phyloP scores from a whole-genome alignment of 352 stramenopile species.

The Phytophthora agathidicida region DNA sequence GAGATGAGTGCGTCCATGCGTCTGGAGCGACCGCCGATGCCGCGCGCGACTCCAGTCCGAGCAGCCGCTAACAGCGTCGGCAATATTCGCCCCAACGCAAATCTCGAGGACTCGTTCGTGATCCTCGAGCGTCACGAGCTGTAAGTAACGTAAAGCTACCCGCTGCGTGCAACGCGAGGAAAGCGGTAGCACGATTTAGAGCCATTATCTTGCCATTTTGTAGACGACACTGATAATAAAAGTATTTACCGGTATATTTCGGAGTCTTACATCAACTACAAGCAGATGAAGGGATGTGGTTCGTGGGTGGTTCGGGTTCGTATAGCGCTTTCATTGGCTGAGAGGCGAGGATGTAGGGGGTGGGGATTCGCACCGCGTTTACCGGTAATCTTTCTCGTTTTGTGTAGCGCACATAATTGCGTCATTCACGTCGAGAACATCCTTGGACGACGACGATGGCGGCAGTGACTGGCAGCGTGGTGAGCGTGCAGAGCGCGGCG shows the following conservation, averaged over 20 bases:
- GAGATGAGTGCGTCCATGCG: constrained; percentile 79
- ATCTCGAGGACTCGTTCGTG: constrained; percentile 78
- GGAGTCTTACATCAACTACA: too few relatives aligned
- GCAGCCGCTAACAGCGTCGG: constrained; percentile 12
- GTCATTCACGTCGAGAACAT: too few relatives aligned
- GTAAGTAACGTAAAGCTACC: constrained; percentile 10
- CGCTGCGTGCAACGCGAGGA: neutral
- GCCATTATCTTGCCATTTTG: constrained; percentile 27
- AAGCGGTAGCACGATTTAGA: too few relatives aligned
- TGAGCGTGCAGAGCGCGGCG: constrained; percentile 67
- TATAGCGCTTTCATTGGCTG: too few relatives aligned
- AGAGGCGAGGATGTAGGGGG: too few relatives aligned
- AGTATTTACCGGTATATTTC: too few relatives aligned
- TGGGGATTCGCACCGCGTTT: too few relatives aligned
- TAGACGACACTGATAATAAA: constrained; percentile 40
- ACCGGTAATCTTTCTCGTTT: too few relatives aligned
- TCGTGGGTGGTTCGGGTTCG: too few relatives aligned
- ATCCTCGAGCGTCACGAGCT: constrained; percentile 63
- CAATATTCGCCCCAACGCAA: constrained; percentile 17
- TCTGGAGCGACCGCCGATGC: constrained; percentile 29
- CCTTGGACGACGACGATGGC: constrained; percentile 30
- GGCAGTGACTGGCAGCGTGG: constrained; percentile 62
- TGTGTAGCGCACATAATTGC: too few relatives aligned
- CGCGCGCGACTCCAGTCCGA: constrained; percentile 19
- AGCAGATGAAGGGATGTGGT: too few relatives aligned